Base-by-base conservation (phyloP, 768 basidiomycete genomes). In the Suillus sp. region DNA sequence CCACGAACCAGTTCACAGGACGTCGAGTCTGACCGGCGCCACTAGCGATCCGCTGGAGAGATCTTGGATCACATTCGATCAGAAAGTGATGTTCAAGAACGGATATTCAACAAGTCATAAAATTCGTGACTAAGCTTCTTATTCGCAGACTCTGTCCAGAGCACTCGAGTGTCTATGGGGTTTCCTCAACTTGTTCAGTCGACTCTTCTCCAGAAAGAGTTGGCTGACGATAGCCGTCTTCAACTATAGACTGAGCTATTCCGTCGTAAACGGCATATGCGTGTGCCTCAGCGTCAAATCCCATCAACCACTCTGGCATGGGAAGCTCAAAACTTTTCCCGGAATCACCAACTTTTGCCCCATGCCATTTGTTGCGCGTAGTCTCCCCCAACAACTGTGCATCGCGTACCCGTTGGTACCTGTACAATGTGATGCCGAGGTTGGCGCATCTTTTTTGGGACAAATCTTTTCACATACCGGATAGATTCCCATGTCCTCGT, bases 301-400 rank as follows among this genome's bases (percentile, higher is more conserved):
- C 66, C 43, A 70, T 63, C 60, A 77, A 60, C 72, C 69, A 75
- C 62, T 71, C 73, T n/a, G 66, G 71, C 47, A 67, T 62, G 9
- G 72, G 70, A 27, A 68, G 48, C 27, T 64, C 66, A 18, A 71
- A 60, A 30, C 61, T 65, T 35, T 60, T 43, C 2, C 53, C 60
- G 14, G 61, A 38, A 55, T 69, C 68, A 16, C 63, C 68, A 30
- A 43, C 61, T 60, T 70, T 62, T 56, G 66, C 63, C 16, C 63
- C 48, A 60, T 73, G 69, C 72, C 71, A 73, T 51, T 65, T 64
- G 45, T 70, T 63, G n/a, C 70, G 71, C 14, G 66, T 68, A 14
- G 62, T 69, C 66, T 72, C 72, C 9, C 73, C 76, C 53, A 68
- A 59, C 20, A 65, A 51, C 57, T 72, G 69, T n/a, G 60, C 66